Base-by-base conservation (phyloP, 2,329 filamentous ascomycete species). In the Colletotrichum truncatum region DNA sequence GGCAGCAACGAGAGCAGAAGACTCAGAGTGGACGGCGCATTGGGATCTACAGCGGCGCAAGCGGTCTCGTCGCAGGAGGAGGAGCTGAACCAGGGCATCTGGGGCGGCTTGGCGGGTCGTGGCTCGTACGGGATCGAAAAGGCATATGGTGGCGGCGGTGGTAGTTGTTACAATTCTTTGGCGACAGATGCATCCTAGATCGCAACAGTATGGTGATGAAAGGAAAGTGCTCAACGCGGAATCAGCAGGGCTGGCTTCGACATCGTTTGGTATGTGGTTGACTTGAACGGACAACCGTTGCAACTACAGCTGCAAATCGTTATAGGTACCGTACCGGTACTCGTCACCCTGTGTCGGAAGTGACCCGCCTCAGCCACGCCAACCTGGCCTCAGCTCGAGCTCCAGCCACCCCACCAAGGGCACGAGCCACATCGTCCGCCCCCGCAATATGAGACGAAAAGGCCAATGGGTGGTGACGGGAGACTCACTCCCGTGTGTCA, bases 1-100 rank as follows among this genome's bases (percentile, higher is more conserved):
- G 93, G 92, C 4, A 87, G 84, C 23, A 93, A 87, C 63, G 92
- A 84, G 52, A 89, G 70, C 36, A 88, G 75, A 30, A 83, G 80
- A 45, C 84, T 79, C 34, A 84, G 72, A 39, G 79, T 74, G 12
- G 65, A 67, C 55, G 82, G 72, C 54, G 77, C 74, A 58, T 73
- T 70, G 30, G 84, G 79, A 43, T 80, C 75, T 56, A 79, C 74
- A 61, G 83, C 77, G 66, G 82, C 80, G 72, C 89, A 90, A 65
- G 81, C 80, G 77, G 88, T 87, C 72, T 85, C 84, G 75, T 83
- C 83, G 81, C 88, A 91, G 70, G 82, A 80, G 70, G 80, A 76
- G 67, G 75, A 68, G 41, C 75, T 53, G 55, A 65, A 65, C 67
- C 67, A 69, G 65, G 32, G 55, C 67, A 69, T 69, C 58, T 57